phyloP scores from a whole-genome alignment of 108 stramenopile species.

The Skeletonema grethae region DNA sequence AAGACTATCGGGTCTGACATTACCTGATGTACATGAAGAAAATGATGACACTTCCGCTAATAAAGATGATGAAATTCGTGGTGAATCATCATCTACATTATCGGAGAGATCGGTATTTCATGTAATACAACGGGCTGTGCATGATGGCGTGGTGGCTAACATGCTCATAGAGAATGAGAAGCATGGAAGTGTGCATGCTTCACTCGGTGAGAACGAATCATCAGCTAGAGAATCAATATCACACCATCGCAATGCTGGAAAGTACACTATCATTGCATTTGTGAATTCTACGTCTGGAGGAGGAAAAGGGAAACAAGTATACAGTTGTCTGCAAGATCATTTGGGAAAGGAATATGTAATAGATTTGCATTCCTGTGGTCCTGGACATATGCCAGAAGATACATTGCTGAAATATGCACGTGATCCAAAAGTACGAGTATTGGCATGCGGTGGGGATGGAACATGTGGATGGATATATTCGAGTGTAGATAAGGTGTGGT shows the following conservation, averaged over 20 bases:
- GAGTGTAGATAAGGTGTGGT: slow-evolving; percentile 59
- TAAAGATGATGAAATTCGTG: neutral
- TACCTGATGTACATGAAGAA: neutral
- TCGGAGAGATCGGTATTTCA: neutral
- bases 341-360: slow-evolving; percentile 45
- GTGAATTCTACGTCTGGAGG: slow-evolving; percentile 53
- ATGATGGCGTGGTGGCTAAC: neutral
- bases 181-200: neutral
- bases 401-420: slow-evolving; percentile 44
- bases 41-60: neutral
- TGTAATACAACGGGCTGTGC: neutral
- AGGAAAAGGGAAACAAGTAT: slow-evolving; percentile 32
- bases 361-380: slow-evolving; percentile 48
- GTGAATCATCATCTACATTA: neutral
- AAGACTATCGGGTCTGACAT: neutral
- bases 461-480: slow-evolving; percentile 76
- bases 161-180: neutral
- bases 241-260: slow-evolving; percentile 48
- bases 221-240: neutral
- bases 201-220: slow-evolving; percentile 1
- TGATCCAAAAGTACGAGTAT: slow-evolving; percentile 53
- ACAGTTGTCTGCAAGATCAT: slow-evolving; percentile 22
- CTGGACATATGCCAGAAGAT: slow-evolving; percentile 58
- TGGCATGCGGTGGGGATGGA: slow-evolving; percentile 76
- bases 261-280: slow-evolving; percentile 55